phyloP scores from a whole-genome alignment of 2,329 filamentous ascomycete genomes.

The Trichoderma sp. region DNA sequence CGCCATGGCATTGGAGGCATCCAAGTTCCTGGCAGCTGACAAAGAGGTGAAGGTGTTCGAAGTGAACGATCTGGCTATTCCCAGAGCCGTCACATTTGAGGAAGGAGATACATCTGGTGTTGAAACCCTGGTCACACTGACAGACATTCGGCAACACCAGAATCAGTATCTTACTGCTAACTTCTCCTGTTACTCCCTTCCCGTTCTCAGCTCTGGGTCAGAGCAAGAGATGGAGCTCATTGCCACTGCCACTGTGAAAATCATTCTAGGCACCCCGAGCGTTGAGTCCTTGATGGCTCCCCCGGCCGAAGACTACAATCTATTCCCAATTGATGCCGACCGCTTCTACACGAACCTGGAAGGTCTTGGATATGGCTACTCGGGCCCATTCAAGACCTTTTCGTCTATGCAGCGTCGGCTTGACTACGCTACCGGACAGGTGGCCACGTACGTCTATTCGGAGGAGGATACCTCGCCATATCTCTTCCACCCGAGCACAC shows the following conservation, averaged over 20 bases:
- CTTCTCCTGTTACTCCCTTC: too few relatives aligned
- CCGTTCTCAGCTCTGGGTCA: too few relatives aligned
- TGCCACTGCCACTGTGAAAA: too few relatives aligned
- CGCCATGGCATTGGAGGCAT: conserved; percentile 6
- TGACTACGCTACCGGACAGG: conserved; percentile 15
- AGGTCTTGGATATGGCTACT: conserved; percentile 21
- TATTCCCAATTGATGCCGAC: too few relatives aligned
- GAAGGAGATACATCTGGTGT: conserved; percentile 22
- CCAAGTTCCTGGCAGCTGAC: background rate
- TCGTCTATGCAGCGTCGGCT: conserved; percentile 20
- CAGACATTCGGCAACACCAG: background rate
- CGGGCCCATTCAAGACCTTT: conserved; percentile 23
- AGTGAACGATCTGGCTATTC: conserved; percentile 12
- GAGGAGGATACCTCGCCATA: too few relatives aligned
- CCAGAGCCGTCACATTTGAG: conserved; percentile 12
- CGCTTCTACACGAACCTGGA: too few relatives aligned
- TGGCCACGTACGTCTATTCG: conserved; percentile 13
- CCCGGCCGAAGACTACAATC: too few relatives aligned
- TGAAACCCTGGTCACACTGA: conserved; percentile 26
- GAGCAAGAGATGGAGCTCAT: too few relatives aligned
- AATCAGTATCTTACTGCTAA: too few relatives aligned
- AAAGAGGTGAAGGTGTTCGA: background rate
- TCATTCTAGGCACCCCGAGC: too few relatives aligned
- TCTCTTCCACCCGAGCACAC: too few relatives aligned
- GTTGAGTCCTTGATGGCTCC: too few relatives aligned